Base-by-base conservation (phyloP, 2,329 filamentous ascomycete species). In the Emmonsiellopsis sp. region DNA sequence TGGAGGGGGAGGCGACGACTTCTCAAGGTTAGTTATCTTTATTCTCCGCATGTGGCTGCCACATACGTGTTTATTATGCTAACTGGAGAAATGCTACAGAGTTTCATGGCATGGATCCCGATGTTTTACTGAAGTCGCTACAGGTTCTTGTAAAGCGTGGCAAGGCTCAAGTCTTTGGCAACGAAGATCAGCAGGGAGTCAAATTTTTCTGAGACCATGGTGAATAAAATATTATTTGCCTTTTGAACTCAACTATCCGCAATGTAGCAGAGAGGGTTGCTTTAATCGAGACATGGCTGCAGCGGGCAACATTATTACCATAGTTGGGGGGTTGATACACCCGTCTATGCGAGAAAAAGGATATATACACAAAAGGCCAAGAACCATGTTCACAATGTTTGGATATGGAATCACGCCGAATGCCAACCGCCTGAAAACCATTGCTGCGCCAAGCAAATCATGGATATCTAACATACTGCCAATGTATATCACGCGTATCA, bases 111-210 rank as follows among this genome's bases (percentile, higher is more conserved):
- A 87, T 98, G 76, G 91, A 97, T 66, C 76, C 79, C 45, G 88
- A 90, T 27, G 70, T 95, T 57, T 77, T 98, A 63, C 80, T 86
- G 60, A 90, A 86, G 68, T 86, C 88, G 39, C 77, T 98, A 48
- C 80, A 82, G 56, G 77, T 93, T 49, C 77, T 96, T 48, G 91
- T 95, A 37, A 95, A 94, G 77, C 81, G 86, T 57, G 90, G 90
- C 61, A 95, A 87, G 72, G 92, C 91, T 11, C 92, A 97, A 70
- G 83, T 97, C 31, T 97, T 98, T 73, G 92, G 92, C 36, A 81
- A 83, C 52, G 90, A 92, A 63, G 89, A 92, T 66, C 87, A 88
- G 56, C 83, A 87, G 64, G 93, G 93, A 63, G 89, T 97, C 59
- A 98, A 98, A 74, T 97, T 98, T 74, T 97, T 97, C 68, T 96